Base-by-base conservation (phyloP, 2,329 filamentous ascomycete species). In the Microdochium paspali region DNA sequence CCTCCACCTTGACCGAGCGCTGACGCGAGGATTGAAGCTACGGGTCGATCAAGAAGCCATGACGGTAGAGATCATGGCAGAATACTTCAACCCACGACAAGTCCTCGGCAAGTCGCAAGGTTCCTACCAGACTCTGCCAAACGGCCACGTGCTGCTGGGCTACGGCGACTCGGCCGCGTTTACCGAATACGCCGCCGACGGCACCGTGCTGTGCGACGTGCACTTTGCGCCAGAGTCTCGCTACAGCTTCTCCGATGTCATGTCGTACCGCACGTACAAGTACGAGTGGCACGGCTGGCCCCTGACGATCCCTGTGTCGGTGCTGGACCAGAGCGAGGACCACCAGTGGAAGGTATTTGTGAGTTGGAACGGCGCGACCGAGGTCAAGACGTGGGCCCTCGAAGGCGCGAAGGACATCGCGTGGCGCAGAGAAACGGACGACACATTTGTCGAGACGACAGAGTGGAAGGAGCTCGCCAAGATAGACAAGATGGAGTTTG, bases 51-150 rank as follows among this genome's bases (percentile, higher is more conserved):
- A 64, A 49, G 61, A 63, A 44, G 59, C 65, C 50, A 55, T 61
- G 49, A 66, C 58, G 3, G 67, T 63, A 3, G 60, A 57, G 2
- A 59, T 64, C 46, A 56, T 67, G 44, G 54, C 60, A 10, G 57
- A 64, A 43, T 69, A 63, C 55, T 54, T 60, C 44, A 63, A 66
- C 12, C 67, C 66, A n/a, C 64, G 66, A 40, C 53, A 59, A 2
- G 58, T 73, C 24, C 60, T 65, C 15, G 64, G 63, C 12, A 62
- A 62, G 31, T 71, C 69, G 2, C 69, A 73, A 50, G 70, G 69
- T 15, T 71, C 66, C 35, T 60, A 68, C 49, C 70, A 73, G 49
- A 50, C 68, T 10, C 59, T 74, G 6, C 59, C 66, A 2, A 65
- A 67, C 50, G 65, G 66, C 25, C 67, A 70, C 47, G 61, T 66